Percentiles rank a stretch among this genome's conserved stretches.
Conservation (phyloP, 768 basidiomycete genomes). For the Suillus variegatus region DNA sequence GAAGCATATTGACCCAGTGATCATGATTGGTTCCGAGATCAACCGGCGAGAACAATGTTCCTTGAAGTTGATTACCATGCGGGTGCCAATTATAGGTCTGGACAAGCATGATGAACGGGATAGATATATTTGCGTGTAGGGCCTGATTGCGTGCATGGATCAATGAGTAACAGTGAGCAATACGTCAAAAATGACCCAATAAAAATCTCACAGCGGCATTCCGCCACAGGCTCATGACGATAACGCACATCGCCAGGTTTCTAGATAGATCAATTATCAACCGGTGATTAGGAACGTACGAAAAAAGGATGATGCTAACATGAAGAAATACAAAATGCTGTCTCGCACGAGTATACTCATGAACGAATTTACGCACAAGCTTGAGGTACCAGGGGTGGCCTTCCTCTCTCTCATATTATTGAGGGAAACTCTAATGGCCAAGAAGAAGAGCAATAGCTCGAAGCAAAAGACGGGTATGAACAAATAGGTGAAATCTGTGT, state of each 20-base stretch:
- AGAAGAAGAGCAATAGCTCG: slow-evolving; percentile 25
- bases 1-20: slow-evolving; percentile 20
- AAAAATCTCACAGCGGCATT: slow-evolving; percentile 21
- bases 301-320: slow-evolving; percentile 20
- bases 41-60: slow-evolving; percentile 23
- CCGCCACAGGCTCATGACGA: slow-evolving; percentile 30
- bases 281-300: too few relatives aligned
- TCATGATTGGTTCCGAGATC: slow-evolving; percentile 10
- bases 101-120: slow-evolving; percentile 33
- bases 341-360: slow-evolving; percentile 27
- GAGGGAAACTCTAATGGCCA: slow-evolving; percentile 22
- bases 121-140: slow-evolving; percentile 31
- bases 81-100: slow-evolving; percentile 31
- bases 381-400: background rate
- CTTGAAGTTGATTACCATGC: slow-evolving; percentile 33
- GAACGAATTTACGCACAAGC: slow-evolving; percentile 21
- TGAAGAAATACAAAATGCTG: slow-evolving; percentile 33
- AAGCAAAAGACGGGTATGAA: slow-evolving; percentile 34
- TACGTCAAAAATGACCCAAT: background rate
- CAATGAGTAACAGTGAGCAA: too few relatives aligned
- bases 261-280: slow-evolving; percentile 16
- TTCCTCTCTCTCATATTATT: slow-evolving; percentile 12
- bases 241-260: slow-evolving; percentile 24
- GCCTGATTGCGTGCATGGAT: slow-evolving; percentile 12
- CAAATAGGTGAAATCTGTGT: slow-evolving; percentile 23